Evolutionary conservation across 768 basidiomycete species (phyloP).

Genomic region (Tricholoma sp.): DNA sequence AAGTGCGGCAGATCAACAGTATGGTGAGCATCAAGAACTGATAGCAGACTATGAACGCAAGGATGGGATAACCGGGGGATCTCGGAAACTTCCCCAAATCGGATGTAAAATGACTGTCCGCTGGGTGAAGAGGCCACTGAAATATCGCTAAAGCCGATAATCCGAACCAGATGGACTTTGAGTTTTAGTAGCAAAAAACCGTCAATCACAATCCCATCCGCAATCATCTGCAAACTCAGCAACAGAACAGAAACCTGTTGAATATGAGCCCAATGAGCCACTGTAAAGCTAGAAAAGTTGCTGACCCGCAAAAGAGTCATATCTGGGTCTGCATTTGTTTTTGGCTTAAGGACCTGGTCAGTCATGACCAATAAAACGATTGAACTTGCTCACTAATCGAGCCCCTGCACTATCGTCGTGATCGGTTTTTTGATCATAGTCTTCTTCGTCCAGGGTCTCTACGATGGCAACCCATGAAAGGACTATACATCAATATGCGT

Average conservation of each 20-base stretch:
- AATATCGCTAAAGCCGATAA: slow-evolving; percentile 53
- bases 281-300: neutral
- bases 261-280: neutral
- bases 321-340: slow-evolving; percentile 38
- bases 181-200: slow-evolving; percentile 49
- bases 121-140: slow-evolving; percentile 38
- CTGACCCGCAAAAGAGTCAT: slow-evolving; percentile 42
- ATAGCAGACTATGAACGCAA: slow-evolving; percentile 54
- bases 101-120: slow-evolving; percentile 48
- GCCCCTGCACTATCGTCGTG: slow-evolving; percentile 34
- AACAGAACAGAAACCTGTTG: slow-evolving; percentile 49
- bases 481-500: slow-evolving; percentile 31
- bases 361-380: neutral
- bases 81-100: slow-evolving; percentile 42
- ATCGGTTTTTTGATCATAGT: slow-evolving; percentile 35
- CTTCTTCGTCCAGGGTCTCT: slow-evolving; percentile 57
- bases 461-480: slow-evolving; percentile 60
- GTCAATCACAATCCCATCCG: slow-evolving; percentile 55
- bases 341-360: slow-evolving; percentile 18
- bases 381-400: slow-evolving; percentile 31
- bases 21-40: slow-evolving; percentile 56
- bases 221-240: slow-evolving; percentile 61
- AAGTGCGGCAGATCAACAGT: slow-evolving; percentile 43
- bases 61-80: slow-evolving; percentile 42
- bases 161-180: slow-evolving; percentile 47